These are phyloP conservation scores for Erysimum cheiri DNA, from an alignment of 441 rosid species.

Conservation along the genomic window DNA sequence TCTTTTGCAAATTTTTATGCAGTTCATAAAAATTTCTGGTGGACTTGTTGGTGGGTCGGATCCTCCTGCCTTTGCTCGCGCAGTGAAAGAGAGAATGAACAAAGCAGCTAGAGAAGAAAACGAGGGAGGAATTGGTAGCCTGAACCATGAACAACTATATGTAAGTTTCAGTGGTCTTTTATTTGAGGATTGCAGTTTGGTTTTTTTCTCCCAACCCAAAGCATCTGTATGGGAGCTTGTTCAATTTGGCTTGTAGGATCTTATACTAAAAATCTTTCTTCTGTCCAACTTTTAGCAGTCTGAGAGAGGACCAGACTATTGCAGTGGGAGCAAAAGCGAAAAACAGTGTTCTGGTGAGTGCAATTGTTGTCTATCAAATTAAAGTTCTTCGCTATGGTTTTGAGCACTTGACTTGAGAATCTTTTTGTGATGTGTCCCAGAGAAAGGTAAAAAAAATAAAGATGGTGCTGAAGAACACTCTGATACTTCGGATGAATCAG, in stretches of 20 bases:
- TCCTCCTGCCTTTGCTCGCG: constrained; percentile 93
- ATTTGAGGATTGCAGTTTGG: constrained; percentile 14
- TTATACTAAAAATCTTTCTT: constrained; percentile 9
- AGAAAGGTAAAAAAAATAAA: constrained; percentile 42
- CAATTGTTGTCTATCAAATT: constrained; percentile 21
- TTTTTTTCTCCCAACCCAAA: not conserved
- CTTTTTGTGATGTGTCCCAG: constrained; percentile 32
- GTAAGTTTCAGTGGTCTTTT: constrained; percentile 29
- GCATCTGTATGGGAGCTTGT: constrained; percentile 9
- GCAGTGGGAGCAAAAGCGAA: constrained; percentile 42
- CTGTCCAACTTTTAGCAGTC: constrained; percentile 40
- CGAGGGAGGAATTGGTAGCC: constrained; percentile 44
- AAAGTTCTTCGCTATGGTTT: not conserved
- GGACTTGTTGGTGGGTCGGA: constrained; percentile 91
- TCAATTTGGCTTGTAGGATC: constrained; percentile 14
- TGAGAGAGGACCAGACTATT: constrained; percentile 45
- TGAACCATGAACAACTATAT: constrained; percentile 31
- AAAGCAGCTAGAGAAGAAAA: constrained; percentile 52
- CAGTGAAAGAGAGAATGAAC: constrained; percentile 73
- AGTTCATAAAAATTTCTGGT: constrained; percentile 70
- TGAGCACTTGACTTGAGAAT: constrained; percentile 13
- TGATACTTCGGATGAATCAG: constrained; percentile 64
- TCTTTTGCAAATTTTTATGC: constrained; percentile 33
- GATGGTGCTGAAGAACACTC: constrained; percentile 45
- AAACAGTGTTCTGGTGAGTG: constrained; percentile 40